Conservation (phyloP, 148 eudicot genomes). For the Camellia granthamiana region DNA sequence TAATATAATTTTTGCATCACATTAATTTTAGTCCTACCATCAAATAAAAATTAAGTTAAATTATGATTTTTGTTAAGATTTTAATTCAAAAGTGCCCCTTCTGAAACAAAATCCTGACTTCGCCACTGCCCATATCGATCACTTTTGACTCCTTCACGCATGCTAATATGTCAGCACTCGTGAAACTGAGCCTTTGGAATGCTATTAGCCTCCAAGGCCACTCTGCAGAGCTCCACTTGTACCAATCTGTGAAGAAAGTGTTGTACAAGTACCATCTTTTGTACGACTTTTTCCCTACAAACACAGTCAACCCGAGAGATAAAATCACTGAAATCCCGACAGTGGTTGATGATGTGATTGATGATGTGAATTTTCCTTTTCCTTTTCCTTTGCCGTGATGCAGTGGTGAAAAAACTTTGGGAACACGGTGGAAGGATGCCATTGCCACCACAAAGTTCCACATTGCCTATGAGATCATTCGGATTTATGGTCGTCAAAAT, state of each 20-base stretch:
- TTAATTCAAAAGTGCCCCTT: too few relatives aligned
- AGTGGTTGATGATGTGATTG: too few relatives aligned
- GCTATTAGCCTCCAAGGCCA: constrained; percentile 95
- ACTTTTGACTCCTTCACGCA: constrained; percentile 76
- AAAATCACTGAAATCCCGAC: constrained; percentile 50
- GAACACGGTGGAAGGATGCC: constrained; percentile 73
- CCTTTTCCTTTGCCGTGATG: constrained; percentile 13
- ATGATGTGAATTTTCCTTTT: constrained; percentile 20
- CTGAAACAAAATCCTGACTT: too few relatives aligned
- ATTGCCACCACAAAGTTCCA: constrained; percentile 59
- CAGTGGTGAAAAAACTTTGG: constrained; percentile 11
- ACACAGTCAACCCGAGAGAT: constrained; percentile 37
- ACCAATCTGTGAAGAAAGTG: constrained; percentile 60
- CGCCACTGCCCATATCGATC: constrained; percentile 58
- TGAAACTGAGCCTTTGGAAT: constrained; percentile 76
- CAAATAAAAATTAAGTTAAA: too few relatives aligned
- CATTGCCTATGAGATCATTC: constrained; percentile 61
- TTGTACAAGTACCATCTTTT: constrained; percentile 55
- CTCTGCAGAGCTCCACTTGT: constrained; percentile 40
- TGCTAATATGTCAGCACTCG: constrained; percentile 56
- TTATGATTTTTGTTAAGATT: too few relatives aligned
- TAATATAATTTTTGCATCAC: too few relatives aligned
- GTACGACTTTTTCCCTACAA: constrained; percentile 43
- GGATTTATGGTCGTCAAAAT: constrained; percentile 67
- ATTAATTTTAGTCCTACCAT: too few relatives aligned